phyloP scores from a whole-genome alignment of 1,139 yeast species.

The Yamadazyma trypodendri region DNA sequence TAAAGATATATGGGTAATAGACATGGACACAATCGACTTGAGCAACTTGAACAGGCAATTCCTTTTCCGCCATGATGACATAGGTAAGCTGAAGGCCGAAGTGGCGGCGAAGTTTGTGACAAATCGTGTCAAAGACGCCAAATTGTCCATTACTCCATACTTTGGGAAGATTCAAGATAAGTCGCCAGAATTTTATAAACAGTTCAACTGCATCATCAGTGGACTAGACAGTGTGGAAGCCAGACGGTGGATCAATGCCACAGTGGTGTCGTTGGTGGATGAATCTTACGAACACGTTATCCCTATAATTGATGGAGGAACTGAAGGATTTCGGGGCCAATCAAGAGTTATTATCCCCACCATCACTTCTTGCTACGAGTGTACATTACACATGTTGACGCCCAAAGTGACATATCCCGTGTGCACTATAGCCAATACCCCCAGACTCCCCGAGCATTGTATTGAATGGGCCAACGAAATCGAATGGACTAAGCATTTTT shows the following conservation, averaged over 20 bases:
- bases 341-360: constrained; percentile 85
- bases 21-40: constrained; percentile 92
- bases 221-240: constrained; percentile 93
- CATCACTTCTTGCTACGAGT: constrained; percentile 86
- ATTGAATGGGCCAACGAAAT: constrained; percentile 86
- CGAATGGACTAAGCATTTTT: constrained; percentile 63
- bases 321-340: constrained; percentile 94
- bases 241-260: constrained; percentile 86
- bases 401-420: constrained; percentile 78
- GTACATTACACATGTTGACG: constrained; percentile 76
- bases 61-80: constrained; percentile 67
- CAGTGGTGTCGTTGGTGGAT: constrained; percentile 62
- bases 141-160: constrained; percentile 53
- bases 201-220: constrained; percentile 74
- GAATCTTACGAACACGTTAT: constrained; percentile 50
- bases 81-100: constrained; percentile 78
- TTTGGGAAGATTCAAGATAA: constrained; percentile 74
- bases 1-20: constrained; percentile 74
- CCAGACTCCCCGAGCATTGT: constrained; percentile 91
- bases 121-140: constrained; percentile 41
- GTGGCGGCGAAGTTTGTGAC: constrained; percentile 69
- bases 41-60: constrained; percentile 91
- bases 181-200: constrained; percentile 59
- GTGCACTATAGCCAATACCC: constrained; percentile 93
- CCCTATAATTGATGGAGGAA: constrained; percentile 93